Base-by-base conservation (phyloP, 1,284 basidiomycete species). In the Ustilago shanxiensis region DNA sequence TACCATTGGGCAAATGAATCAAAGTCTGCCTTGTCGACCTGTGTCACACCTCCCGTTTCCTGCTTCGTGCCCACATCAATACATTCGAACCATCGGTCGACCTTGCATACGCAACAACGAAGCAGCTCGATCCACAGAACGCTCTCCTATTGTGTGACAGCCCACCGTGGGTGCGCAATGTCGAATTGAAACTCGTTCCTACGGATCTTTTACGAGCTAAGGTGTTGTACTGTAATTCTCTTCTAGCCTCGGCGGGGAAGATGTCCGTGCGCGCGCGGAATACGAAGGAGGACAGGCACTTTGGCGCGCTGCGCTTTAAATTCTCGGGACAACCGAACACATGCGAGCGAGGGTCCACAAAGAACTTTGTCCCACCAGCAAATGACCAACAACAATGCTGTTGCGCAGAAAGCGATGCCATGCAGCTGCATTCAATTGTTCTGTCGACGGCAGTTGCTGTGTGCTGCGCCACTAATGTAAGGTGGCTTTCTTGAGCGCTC, bases 241-340 rank as follows among this genome's bases (percentile, higher is more conserved):
- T 7, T 44, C 49, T 9, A n/a, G n/a, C n/a, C n/a, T n/a, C n/a
- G n/a, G n/a, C n/a, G n/a, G n/a, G 49, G 29, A 29, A 29, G 11
- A 31, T 39, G 53, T 45, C 54, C 41, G 54, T 51, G 59, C 37
- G 59, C 26, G 39, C 49, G 18, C 10, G 31, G 31, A 22, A 33
- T n/a, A n/a, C n/a, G n/a, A n/a, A n/a, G n/a, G n/a, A 44, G 20
- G 20, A 20, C 2, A 16, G 56, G 31, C 44, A 58, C 56, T 58
- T 49, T 31, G 31, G 29, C 20, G 44, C 56, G 41, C 26, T 3
- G 55, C 44, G 56, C 22, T 20, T 49, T 47, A 58, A 35, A 33
- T 58, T 47, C 41, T 44, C 28, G 54, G 24, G 26, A n/a, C 37
- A 31, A 41, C 16, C 26, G 26, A 28, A 41, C 37, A 41, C 37